A percentile compares a stretch with the other conserved stretches of the same genome.
These are phyloP conservation scores for Globisporangium uncinulatum DNA, from an alignment of 352 stramenopile species.

Conservation along the genomic window DNA sequence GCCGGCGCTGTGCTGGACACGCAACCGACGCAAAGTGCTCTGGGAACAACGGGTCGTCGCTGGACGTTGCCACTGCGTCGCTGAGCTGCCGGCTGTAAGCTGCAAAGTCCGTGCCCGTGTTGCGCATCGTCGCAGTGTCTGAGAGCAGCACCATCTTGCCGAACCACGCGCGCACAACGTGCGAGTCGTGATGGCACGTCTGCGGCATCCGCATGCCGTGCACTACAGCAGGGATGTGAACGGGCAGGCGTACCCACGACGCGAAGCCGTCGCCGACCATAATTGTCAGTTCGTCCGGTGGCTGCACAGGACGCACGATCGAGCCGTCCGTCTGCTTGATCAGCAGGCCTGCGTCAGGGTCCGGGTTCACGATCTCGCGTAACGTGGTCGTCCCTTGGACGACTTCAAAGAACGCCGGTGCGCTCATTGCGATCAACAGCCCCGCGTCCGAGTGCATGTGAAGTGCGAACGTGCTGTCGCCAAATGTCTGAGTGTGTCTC, in stretches of 20 bases:
- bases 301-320: constrained; percentile 12
- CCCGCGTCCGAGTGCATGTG: constrained; percentile 19
- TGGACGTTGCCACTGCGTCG: constrained; percentile 1
- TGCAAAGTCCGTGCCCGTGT: constrained; percentile 23
- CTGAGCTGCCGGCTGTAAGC: constrained; percentile 14
- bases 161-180: constrained; percentile 28
- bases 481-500: not conserved
- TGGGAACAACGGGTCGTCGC: not conserved
- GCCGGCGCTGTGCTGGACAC: constrained; percentile 16
- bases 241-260: constrained; percentile 9
- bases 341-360: constrained; percentile 10
- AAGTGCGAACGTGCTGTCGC: constrained; percentile 7
- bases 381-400: not conserved
- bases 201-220: constrained; percentile 20
- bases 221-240: constrained; percentile 15
- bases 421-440: constrained; percentile 19
- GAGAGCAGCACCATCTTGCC: constrained; percentile 36
- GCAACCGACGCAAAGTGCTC: constrained; percentile 22
- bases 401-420: constrained; percentile 15
- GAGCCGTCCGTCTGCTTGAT: constrained; percentile 9
- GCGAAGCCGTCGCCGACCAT: constrained; percentile 21
- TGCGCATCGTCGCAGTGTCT: constrained; percentile 17
- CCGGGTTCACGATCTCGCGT: constrained; percentile 10
- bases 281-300: constrained; percentile 10
- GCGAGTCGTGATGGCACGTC: constrained; percentile 10